Base-by-base conservation (phyloP, 1,284 basidiomycete species). In the Puccinia coronata region DNA sequence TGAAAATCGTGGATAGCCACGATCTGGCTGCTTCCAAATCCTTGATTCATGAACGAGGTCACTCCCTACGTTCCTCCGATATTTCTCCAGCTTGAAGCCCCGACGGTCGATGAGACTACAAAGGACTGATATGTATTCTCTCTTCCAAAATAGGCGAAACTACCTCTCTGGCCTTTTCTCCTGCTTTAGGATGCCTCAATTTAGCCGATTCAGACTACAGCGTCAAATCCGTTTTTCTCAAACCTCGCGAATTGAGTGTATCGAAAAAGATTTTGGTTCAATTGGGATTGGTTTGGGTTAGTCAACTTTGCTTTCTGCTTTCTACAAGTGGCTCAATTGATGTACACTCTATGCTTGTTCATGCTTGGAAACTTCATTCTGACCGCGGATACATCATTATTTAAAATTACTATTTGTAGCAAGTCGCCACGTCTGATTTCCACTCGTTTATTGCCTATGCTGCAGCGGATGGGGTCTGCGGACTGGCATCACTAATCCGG, bases 401-500 rank as follows among this genome's bases (percentile, higher is more conserved):
- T 25, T 39, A 28, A 43, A 47, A 23, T 55, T 9, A 23, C 6
- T 36, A 36, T n/a, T 36, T 3, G 11, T 84, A 96, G 93, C 90
- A 89, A 82, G 86, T 96, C 20, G 87, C 88, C 72, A 88, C 91
- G 0, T 96, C 94, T 0, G 92, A 95, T 76, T 93, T 92, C 84
- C 95, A 98, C 84, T 91, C 93, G 8, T 92, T 94, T 84, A 86
- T 96, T 14, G 92, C 92, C 0, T 89, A 92, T 8, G 92, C 91
- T 5, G 91, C 91, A 2, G 90, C 93, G 0, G 95, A 98, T 86
- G 96, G 96, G 0, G 89, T 90, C 0, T 84, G 92, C 89, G 84
- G 88, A 88, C 41, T 86, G 47, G 92, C 91, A 0, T 93, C 92
- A 6, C 92, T 93, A 83, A 88, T 90, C 53, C 87, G 93, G 57